phyloP scores from a whole-genome alignment of 495 filamentous ascomycete genomes.

The Neurospora sp. region DNA sequence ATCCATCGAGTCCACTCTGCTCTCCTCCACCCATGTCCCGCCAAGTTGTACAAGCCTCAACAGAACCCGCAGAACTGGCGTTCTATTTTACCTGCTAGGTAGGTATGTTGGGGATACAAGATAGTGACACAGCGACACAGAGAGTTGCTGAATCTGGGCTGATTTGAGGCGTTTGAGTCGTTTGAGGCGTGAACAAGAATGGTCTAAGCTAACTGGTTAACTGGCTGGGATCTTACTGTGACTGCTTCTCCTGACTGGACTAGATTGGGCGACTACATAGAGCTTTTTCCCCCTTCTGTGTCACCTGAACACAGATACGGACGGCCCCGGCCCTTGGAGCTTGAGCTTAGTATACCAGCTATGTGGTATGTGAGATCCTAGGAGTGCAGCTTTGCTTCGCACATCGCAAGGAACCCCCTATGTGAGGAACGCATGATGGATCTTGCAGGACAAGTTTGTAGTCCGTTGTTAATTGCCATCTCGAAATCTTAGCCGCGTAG shows the following conservation, averaged over 20 bases:
- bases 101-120: background rate
- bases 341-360: background rate
- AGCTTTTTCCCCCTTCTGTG: background rate
- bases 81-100: background rate
- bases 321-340: background rate
- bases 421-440: too few relatives aligned
- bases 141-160: background rate
- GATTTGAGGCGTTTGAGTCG: background rate
- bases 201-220: background rate
- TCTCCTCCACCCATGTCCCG: background rate
- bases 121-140: background rate
- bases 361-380: background rate
- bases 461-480: too few relatives aligned
- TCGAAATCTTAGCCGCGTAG: too few relatives aligned
- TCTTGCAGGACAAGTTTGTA: too few relatives aligned
- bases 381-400: background rate
- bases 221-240: background rate
- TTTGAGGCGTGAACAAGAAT: background rate
- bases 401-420: background rate
- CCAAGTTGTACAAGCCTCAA: background rate
- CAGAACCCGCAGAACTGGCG: background rate
- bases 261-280: background rate
- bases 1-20: background rate
- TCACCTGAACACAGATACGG: background rate
- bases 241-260: background rate